Evolutionary conservation across 2,329 filamentous ascomycete genomes (phyloP), one percentile per base, ranked within the genome.

Genomic region (Penicillium sp.): DNA sequence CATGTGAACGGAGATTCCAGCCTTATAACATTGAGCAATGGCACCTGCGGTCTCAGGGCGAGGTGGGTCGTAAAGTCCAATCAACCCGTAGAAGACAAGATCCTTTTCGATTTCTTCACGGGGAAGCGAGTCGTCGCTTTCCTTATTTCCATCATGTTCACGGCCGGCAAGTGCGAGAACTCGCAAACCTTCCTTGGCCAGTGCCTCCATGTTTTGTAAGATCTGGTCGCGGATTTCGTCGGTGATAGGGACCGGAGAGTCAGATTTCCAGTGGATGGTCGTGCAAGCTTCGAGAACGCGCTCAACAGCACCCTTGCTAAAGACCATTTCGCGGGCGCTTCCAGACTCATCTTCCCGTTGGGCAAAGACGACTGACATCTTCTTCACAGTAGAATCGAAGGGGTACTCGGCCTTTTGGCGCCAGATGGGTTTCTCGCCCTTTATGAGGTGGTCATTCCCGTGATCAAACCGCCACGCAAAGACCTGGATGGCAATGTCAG

Each of bases 61-160:
- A 49, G 90, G 91, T 3, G 91, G 91, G 61, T 96, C 91, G 67
- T 94, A 93, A 56, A 96, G 87, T 49, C 90, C 91, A 42, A 89
- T 86, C 8, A 96, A 80, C n/a, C 91, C 92, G 12, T 90, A 82
- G 55, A 95, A 89, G 3, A 80, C 81, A 26, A 96, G 82, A 24
- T 83, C 78, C 29, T 77, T 75, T 67, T 95, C 91, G 12, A 93
- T 80, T 4, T 79, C 73, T 5, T 77, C 73, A 5, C 91, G 88
- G 15, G 63, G 56, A 18, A 65, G 62, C 6, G 62, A 56, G 10
- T 64, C 62, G 3, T 42, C 33, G 7, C 60, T 61, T 13, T 51
- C 46, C 8, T 58, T 52, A 23, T 37, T 51, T 1, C 13, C 36
- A 23, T 10, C 20, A 6, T 68, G 51, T 13, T 63, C 58, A 1